Evolutionary conservation across 2,329 filamentous ascomycete species (phyloP), one percentile per base, ranked within the genome.

Genomic region (Epichloe baconii): DNA sequence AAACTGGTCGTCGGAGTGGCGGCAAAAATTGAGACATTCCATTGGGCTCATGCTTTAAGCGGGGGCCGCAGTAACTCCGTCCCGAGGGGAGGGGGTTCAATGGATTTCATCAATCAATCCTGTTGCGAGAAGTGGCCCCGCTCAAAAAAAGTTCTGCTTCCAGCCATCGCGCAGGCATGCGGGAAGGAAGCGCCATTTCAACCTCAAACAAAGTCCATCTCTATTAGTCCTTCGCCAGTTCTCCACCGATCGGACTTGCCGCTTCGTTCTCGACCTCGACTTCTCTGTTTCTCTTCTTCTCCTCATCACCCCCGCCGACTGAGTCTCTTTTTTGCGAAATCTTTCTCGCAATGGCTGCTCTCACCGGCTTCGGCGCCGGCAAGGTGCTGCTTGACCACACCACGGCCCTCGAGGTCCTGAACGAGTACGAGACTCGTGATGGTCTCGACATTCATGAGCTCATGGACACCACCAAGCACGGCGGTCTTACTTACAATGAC

Each of bases 401-500:
- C 66, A 84, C 76, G 65, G 93, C 91, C 57, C 72, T 90, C 57
- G 84, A 94, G 64, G 72, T 90, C 59, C 79, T 97, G 68, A 79
- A 86, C 68, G 81, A 91, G 65, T 96, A 95, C 70, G 67, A 83
- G 58, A 77, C 78, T 67, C 77, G 74, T 61, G 93, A 98, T 80
- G 93, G 93, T 54, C 84, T 98, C 62, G 82, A 88, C 66, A 81
- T 94, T 63, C 76, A 88, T 65, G 83, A 88, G 57, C 78, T 98
- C 61, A 82, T 97, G 68, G 86, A 98, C 74, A 90, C 91, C 59
- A 85, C 86, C 74, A 85, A 84, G 71, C 87, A 90, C 65, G 93
- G 93, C 56, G 93, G 93, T 63, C 78, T 98, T 64, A 97, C 91
- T 53, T 98, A 96, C 79, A 98, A 98, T 71, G 93, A 98, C 72